These are phyloP conservation scores for Candida jianshihensis DNA, from an alignment of 805 yeast species.

Conservation along the genomic window DNA sequence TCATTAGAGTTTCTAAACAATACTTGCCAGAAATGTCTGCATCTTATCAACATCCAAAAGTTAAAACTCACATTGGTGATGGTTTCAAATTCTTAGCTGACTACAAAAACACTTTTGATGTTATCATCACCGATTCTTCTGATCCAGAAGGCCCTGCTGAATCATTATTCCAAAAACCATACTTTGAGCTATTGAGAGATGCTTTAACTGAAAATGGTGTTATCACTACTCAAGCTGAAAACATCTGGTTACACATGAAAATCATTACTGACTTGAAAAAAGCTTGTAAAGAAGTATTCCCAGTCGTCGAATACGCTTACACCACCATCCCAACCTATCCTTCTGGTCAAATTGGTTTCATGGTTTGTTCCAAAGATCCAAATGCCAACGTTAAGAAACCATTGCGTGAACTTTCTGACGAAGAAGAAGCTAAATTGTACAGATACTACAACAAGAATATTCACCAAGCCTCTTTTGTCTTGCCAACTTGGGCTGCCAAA, in stretches of 20 bases:
- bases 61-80: slow-evolving; percentile 86
- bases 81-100: slow-evolving; percentile 94
- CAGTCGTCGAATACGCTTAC: slow-evolving; percentile 85
- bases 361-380: slow-evolving; percentile 84
- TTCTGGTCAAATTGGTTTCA: slow-evolving; percentile 95
- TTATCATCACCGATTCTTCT: slow-evolving; percentile 93
- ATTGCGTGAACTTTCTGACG: slow-evolving; percentile 52
- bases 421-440: slow-evolving; percentile 57
- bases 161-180: slow-evolving; percentile 84
- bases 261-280: slow-evolving; percentile 76
- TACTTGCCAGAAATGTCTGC: slow-evolving; percentile 84
- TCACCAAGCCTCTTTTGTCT: slow-evolving; percentile 82
- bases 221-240: slow-evolving; percentile 90
- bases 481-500: slow-evolving; percentile 84
- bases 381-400: slow-evolving; percentile 62
- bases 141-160: slow-evolving; percentile 99
- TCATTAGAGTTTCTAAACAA: slow-evolving; percentile 77
- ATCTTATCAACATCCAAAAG: slow-evolving; percentile 83
- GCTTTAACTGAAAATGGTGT: slow-evolving; percentile 95
- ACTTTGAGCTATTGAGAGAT: slow-evolving; percentile 73
- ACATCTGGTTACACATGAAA: slow-evolving; percentile 85
- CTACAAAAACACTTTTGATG: slow-evolving; percentile 83
- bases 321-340: slow-evolving; percentile 96
- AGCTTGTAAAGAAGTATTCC: slow-evolving; percentile 81
- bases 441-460: slow-evolving; percentile 78